These are phyloP conservation scores for Pichia manshurica DNA, from an alignment of 805 yeast genomes.

Conservation along the genomic window DNA sequence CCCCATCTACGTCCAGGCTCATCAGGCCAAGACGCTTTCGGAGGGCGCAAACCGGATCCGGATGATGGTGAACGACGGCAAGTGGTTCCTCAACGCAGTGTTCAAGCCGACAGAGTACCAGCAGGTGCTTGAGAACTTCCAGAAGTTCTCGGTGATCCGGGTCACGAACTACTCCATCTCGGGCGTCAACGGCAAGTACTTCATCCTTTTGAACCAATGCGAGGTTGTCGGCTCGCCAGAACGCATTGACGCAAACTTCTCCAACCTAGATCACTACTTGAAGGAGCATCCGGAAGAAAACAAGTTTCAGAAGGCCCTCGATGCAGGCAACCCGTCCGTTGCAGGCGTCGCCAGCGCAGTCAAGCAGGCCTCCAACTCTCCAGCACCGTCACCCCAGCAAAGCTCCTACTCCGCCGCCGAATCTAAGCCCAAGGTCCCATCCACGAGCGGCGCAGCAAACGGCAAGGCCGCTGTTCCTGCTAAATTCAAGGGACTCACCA, in stretches of 20 bases:
- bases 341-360: background rate
- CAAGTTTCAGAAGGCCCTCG: constrained; percentile 15
- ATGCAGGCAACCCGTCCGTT: constrained; percentile 2
- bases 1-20: constrained; percentile 27
- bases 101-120: constrained; percentile 40
- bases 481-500: constrained; percentile 42
- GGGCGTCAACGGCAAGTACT: constrained; percentile 25
- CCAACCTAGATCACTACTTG: constrained; percentile 49
- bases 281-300: constrained; percentile 54
- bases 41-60: constrained; percentile 37
- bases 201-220: constrained; percentile 25
- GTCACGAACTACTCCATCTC: constrained; percentile 20
- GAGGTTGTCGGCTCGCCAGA: constrained; percentile 33
- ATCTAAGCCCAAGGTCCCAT: no score
- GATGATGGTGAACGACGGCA: constrained; percentile 48
- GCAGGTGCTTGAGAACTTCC: constrained; percentile 25
- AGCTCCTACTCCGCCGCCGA: constrained; percentile 5
- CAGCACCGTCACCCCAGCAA: constrained; percentile 7
- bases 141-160: constrained; percentile 21
- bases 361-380: background rate
- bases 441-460: no score
- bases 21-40: constrained; percentile 28
- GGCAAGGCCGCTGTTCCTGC: constrained; percentile 1
- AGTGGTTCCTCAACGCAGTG: constrained; percentile 44
- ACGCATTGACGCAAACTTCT: constrained; percentile 12